Base-by-base conservation (phyloP, 1,284 basidiomycete species). In the Tilletia walkeri region DNA sequence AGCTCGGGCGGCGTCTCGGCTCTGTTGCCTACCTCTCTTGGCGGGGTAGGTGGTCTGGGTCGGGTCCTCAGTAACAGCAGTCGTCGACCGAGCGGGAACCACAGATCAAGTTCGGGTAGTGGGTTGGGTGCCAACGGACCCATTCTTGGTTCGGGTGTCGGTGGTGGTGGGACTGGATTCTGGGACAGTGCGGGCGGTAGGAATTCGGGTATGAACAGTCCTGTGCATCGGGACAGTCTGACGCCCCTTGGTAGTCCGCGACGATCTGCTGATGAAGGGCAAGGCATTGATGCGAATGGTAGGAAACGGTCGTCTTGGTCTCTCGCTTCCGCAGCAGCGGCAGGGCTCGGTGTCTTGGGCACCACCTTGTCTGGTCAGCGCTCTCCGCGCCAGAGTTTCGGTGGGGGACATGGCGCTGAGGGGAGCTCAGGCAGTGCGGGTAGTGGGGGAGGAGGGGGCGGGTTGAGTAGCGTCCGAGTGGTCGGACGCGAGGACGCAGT, bases 171-270 rank as follows among this genome's bases (percentile, higher is more conserved):
- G 18, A 1, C 18, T 24, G 50, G 50, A 18, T 53, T 18, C 18
- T 53, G 50, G 50, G 50, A 53, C 16, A 18, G 4, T 6, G 50
- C 50, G 50, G n/a, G 47, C 10, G 47, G 47, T 10, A 1, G 12
- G 47, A 10, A 48, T 48, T 48, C 47, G 10, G 47, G 47, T n/a
- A 10, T 48, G 47, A 6, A 18, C 10, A 53, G 50, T 53, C 50
- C 50, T 9, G 50, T 53, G 10, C 50, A 53, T 53, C 50, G 50
- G 18, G 50, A 53, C 50, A 53, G 50, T 53, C 7, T 53, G 18
- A 48, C 47, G 47, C 47, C 47, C 12, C 47, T 48, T 48, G 50
- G 50, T 18, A 53, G 50, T 53, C 50, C 50, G 50, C 50, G 50
- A 24, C 50, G 50, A 18, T 53, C 50, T 6, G 50, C 50, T 18